Conservation (phyloP, 225 moss, liverwort and hornwort species). For the Pleurozium schreberi region DNA sequence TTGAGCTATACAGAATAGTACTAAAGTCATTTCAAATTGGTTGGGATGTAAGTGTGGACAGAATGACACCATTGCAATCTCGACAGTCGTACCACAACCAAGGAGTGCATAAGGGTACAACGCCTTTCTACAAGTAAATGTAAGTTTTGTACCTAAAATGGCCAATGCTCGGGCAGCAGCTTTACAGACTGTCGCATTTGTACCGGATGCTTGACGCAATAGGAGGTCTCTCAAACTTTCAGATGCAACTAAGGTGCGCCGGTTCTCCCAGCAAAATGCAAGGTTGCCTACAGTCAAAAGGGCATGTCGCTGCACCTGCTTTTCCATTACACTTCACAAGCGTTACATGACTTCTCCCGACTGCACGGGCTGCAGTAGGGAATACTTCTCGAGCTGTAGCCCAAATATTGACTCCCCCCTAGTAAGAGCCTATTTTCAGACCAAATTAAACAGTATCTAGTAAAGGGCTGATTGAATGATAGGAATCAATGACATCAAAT, state of each 20-base stretch:
- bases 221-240: slow-evolving; percentile 94
- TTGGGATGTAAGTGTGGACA: neutral
- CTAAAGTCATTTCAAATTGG: neutral
- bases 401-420: neutral
- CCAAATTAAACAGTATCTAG: neutral
- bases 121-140: neutral
- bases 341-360: neutral
- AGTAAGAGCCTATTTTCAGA: neutral
- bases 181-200: slow-evolving; percentile 71
- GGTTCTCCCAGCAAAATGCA: slow-evolving; percentile 93
- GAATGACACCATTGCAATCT: neutral
- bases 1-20: neutral
- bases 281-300: slow-evolving; percentile 88
- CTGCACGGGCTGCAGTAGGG: neutral
- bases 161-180: slow-evolving; percentile 95
- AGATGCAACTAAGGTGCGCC: slow-evolving; percentile 84
- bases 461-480: neutral
- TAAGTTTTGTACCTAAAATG: slow-evolving; percentile 61
- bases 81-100: neutral
- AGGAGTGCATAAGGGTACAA: neutral
- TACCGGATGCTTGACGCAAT: slow-evolving; percentile 74
- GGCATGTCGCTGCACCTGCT: slow-evolving; percentile 92
- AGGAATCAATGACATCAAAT: neutral
- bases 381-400: neutral
- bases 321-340: slow-evolving; percentile 9